Evolutionary conservation across 1,284 basidiomycete genomes (phyloP).

Genomic region (Peniophora sp.): DNA sequence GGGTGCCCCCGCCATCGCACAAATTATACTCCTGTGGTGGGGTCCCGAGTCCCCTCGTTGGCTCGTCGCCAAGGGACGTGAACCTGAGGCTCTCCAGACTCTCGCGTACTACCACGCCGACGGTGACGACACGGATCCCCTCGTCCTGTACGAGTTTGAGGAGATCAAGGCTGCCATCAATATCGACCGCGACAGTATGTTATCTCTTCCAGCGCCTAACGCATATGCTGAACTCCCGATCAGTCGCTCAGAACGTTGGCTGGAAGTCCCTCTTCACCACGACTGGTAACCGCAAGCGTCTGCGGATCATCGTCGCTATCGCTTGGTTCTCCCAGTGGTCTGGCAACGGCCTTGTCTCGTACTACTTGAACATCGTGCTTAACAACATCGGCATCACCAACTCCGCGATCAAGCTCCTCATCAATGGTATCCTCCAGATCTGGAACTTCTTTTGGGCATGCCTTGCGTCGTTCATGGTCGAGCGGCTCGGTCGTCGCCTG

Average conservation of each 20-base stretch:
- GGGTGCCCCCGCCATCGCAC: conserved; percentile 52
- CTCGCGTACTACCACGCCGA: conserved; percentile 74
- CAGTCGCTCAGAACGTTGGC: conserved; percentile 45
- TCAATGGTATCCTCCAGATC: conserved; percentile 51
- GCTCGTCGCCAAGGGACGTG: conserved; percentile 57
- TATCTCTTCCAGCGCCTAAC: neutral
- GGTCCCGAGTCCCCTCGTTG: conserved; percentile 69
- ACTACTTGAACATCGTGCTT: conserved; percentile 70
- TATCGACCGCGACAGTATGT: conserved; percentile 41
- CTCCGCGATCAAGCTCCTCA: conserved; percentile 41
- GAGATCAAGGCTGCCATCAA: conserved; percentile 73
- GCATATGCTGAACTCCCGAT: neutral
- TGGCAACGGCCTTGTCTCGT: conserved; percentile 68
- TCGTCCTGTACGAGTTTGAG: conserved; percentile 66
- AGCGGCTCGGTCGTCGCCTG: conserved; percentile 51
- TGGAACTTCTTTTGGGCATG: conserved; percentile 67
- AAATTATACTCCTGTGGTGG: conserved; percentile 52
- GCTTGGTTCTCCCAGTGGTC: conserved; percentile 74
- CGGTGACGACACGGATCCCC: conserved; percentile 54
- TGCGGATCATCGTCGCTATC: conserved; percentile 61
- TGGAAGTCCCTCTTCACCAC: conserved; percentile 54
- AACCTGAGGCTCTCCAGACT: conserved; percentile 49
- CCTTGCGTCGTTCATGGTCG: conserved; percentile 47
- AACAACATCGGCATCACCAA: conserved; percentile 65
- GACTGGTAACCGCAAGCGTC: conserved; percentile 58